These are phyloP conservation scores for Rheum nobile DNA, from an alignment of 148 eudicot genomes.

Conservation along the genomic window DNA sequence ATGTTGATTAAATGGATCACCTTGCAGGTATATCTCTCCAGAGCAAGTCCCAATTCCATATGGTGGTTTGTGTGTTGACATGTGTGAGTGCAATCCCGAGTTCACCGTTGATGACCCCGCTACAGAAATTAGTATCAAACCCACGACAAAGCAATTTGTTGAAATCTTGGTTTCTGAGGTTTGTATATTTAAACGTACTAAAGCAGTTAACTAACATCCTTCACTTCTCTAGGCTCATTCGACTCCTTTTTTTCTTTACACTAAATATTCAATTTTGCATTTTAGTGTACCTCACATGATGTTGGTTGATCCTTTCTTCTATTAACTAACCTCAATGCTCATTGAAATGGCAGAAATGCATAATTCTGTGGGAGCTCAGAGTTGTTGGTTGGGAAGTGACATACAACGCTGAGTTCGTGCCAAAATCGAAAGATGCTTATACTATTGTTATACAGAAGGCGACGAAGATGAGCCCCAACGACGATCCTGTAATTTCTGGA, in stretches of 20 bases:
- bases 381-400: slow-evolving; percentile 95
- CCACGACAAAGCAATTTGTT: slow-evolving; percentile 56
- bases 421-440: slow-evolving; percentile 49
- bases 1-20: not conserved
- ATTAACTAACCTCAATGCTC: not conserved
- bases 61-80: slow-evolving; percentile 74
- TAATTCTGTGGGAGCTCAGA: slow-evolving; percentile 78
- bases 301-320: not conserved
- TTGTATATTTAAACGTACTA: not conserved
- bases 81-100: slow-evolving; percentile 59
- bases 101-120: slow-evolving; percentile 56
- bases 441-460: slow-evolving; percentile 70
- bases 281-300: too few species aligned
- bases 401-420: slow-evolving; percentile 81
- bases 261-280: too few species aligned
- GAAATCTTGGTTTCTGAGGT: slow-evolving; percentile 80
- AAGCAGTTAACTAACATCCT: not conserved
- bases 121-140: slow-evolving; percentile 53
- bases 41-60: slow-evolving; percentile 89
- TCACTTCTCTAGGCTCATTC: too few species aligned
- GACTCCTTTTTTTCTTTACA: too few species aligned
- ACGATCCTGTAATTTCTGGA: slow-evolving; percentile 59
- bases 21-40: slow-evolving; percentile 67
- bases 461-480: slow-evolving; percentile 52
- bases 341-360: slow-evolving; percentile 38